A percentile compares a stretch with the other conserved stretches of the same genome.
phyloP scores from a whole-genome alignment of 225 moss, liverwort and hornwort species.

The Rhytidiadelphus loreus region DNA sequence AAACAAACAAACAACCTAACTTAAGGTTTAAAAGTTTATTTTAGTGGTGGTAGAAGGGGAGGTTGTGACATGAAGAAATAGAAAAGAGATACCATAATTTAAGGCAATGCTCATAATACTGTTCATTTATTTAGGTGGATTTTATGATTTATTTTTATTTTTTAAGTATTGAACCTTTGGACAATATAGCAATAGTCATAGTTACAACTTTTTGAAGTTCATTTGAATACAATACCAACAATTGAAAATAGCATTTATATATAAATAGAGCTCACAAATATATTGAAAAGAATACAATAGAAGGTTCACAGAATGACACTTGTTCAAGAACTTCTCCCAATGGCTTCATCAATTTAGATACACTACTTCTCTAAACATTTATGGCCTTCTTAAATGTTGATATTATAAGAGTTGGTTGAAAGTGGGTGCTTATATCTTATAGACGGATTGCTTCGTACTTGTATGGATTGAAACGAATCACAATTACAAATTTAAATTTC shows the following conservation, averaged over 20 bases:
- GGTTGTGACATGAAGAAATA: too few relatives aligned
- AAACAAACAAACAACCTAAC: too few relatives aligned
- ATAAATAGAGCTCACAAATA: not conserved
- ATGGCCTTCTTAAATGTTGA: not conserved
- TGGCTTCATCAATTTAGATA: not conserved
- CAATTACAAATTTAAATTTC: not conserved
- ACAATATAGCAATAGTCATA: rapidly evolving
- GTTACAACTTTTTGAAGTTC: rapidly evolving
- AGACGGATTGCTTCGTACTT: not conserved
- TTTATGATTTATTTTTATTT: too few relatives aligned
- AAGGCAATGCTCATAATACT: not conserved
- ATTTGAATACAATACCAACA: not conserved
- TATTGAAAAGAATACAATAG: not conserved
- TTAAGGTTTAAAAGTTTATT: too few relatives aligned
- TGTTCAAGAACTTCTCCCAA: not conserved
- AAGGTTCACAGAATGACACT: not conserved
- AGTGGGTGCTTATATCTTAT: not conserved
- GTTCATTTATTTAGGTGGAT: too few relatives aligned
- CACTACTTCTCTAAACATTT: not conserved
- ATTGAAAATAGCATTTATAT: not conserved
- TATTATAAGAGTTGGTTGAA: not conserved
- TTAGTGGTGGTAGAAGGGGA: too few relatives aligned
- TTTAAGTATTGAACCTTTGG: not conserved
- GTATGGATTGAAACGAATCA: not conserved
- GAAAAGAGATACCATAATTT: rapidly evolving